These are phyloP conservation scores for Basidiobolus meristosporus DNA, from an alignment of 371 early-diverging fungal genomes.

Conservation along the genomic window DNA sequence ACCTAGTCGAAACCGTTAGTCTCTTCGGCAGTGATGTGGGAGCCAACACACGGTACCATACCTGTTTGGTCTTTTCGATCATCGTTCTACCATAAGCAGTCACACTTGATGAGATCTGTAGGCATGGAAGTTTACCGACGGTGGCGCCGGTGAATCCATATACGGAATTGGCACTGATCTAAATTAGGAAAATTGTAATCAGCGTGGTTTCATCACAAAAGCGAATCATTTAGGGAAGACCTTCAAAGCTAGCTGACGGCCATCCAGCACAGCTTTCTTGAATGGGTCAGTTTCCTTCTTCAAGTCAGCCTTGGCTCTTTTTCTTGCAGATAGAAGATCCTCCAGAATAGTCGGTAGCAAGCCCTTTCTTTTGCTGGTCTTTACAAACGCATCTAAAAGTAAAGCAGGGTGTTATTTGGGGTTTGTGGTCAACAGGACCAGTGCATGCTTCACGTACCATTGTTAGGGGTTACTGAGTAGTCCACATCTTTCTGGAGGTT, in stretches of 20 bases:
- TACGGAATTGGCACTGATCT: constrained; percentile 97
- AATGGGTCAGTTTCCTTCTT: constrained; percentile 90
- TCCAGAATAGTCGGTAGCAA: constrained; percentile 87
- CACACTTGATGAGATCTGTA: constrained; percentile 96
- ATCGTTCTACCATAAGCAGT: constrained; percentile 98
- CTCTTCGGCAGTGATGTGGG: not conserved
- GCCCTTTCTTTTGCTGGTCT: constrained; percentile 55
- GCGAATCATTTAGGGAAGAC: constrained; percentile 7
- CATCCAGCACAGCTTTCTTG: constrained; percentile 85
- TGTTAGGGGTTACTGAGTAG: constrained; percentile 74
- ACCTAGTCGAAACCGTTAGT: constrained; percentile 13
- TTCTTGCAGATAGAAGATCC: constrained; percentile 89
- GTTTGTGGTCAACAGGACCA: not conserved
- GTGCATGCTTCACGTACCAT: not conserved
- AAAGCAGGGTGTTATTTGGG: not conserved
- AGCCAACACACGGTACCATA: constrained; percentile 2
- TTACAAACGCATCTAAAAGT: constrained; percentile 65
- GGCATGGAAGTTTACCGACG: constrained; percentile 91
- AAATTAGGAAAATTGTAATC: not conserved
- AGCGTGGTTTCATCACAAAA: not conserved
- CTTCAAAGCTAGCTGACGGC: constrained; percentile 96
- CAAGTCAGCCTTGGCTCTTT: constrained; percentile 85
- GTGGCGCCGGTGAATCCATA: constrained; percentile 99
- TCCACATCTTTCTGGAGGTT: constrained; percentile 57
- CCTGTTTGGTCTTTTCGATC: constrained; percentile 85